Evolutionary conservation across 2,329 filamentous ascomycete genomes (phyloP).

Genomic region (Rosellinia necatrix): DNA sequence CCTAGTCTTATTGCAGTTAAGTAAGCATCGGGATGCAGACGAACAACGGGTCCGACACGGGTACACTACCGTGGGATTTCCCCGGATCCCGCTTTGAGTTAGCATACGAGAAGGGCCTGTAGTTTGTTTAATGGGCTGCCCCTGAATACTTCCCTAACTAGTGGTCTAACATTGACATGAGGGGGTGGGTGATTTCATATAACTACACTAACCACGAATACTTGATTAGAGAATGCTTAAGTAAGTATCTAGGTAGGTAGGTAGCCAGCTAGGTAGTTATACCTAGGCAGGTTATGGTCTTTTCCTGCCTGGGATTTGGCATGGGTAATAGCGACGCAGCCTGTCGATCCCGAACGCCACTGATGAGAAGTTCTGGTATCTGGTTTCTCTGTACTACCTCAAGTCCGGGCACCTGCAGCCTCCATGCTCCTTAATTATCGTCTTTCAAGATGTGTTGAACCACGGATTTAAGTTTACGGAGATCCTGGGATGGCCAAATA

Average conservation of each 20-base stretch:
- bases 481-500: no score
- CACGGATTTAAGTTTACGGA: neutral
- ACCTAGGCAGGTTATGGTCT: no score
- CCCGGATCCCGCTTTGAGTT: conserved; percentile 13
- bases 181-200: no score
- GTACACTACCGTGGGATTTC: conserved; percentile 6
- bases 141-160: no score
- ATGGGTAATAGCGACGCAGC: no score
- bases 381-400: no score
- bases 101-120: neutral
- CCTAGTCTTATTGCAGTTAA: no score
- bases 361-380: neutral
- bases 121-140: conserved; percentile 1
- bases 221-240: no score
- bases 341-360: conserved; percentile 9
- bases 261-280: neutral
- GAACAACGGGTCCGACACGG: neutral
- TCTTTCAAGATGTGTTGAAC: neutral
- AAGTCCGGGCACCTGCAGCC: no score
- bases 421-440: no score
- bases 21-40: conserved; percentile 4
- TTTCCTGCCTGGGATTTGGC: no score
- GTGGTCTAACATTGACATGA: no score
- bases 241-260: neutral
- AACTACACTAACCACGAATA: neutral